Percentiles rank a stretch among this genome's conserved stretches.
phyloP scores from a whole-genome alignment of 2,329 filamentous ascomycete genomes.

The Diaporthe sp. region DNA sequence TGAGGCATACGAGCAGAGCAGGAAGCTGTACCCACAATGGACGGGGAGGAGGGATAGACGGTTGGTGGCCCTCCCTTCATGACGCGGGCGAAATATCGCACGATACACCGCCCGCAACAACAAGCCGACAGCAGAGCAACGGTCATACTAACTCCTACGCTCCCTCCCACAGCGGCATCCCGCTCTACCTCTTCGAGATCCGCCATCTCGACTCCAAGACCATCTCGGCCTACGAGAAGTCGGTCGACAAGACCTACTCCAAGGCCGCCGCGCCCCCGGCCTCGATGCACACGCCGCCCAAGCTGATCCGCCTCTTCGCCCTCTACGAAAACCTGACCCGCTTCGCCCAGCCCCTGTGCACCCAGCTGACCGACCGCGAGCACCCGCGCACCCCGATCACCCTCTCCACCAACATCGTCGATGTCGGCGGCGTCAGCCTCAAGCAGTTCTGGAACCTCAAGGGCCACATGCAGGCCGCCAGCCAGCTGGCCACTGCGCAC shows the following conservation, averaged over 20 bases:
- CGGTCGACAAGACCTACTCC: slow-evolving; percentile 68
- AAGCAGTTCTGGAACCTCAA: slow-evolving; percentile 98
- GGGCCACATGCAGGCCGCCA: slow-evolving; percentile 93
- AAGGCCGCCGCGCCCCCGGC: slow-evolving; percentile 66
- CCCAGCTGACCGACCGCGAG: slow-evolving; percentile 79
- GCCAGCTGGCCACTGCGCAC: slow-evolving; percentile 88
- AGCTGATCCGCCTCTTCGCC: slow-evolving; percentile 88
- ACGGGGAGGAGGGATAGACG: slow-evolving; percentile 87
- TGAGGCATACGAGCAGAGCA: slow-evolving; percentile 85
- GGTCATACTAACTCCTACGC: neutral
- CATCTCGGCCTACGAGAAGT: slow-evolving; percentile 82
- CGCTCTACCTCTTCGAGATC: slow-evolving; percentile 92
- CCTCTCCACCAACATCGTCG: slow-evolving; percentile 94
- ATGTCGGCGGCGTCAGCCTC: slow-evolving; percentile 88
- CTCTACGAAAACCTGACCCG: slow-evolving; percentile 93
- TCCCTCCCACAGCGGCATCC: slow-evolving; percentile 77
- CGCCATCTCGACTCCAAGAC: slow-evolving; percentile 86
- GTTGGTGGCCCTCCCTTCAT: slow-evolving; percentile 43
- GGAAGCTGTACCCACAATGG: slow-evolving; percentile 92
- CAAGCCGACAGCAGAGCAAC: neutral
- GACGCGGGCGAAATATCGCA: too few relatives aligned
- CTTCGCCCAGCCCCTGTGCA: slow-evolving; percentile 89
- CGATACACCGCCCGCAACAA: neutral
- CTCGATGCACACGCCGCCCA: slow-evolving; percentile 77
- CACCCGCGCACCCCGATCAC: slow-evolving; percentile 88